phyloP scores from a whole-genome alignment of 352 stramenopile genomes.

The Phytophthora megakarya region DNA sequence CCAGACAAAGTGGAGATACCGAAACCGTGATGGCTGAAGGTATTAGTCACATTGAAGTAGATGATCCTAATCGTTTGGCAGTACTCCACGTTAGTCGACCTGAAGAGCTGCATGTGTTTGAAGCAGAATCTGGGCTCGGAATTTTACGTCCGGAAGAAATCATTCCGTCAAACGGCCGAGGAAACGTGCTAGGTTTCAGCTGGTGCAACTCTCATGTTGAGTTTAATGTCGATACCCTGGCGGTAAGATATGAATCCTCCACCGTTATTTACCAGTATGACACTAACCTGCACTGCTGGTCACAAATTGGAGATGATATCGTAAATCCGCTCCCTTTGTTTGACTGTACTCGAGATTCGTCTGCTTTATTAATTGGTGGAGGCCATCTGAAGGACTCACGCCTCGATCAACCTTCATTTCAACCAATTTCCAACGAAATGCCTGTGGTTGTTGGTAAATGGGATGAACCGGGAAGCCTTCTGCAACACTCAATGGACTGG shows the following conservation, averaged over 20 bases:
- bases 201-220: conserved; percentile 85
- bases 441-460: conserved; percentile 79
- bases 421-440: conserved; percentile 70
- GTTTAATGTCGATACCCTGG: conserved; percentile 83
- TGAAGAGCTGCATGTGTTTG: conserved; percentile 68
- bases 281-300: conserved; percentile 58
- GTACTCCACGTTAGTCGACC: conserved; percentile 58
- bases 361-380: conserved; percentile 73
- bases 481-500: conserved; percentile 81
- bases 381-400: conserved; percentile 40
- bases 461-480: conserved; percentile 72
- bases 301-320: conserved; percentile 68
- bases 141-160: conserved; percentile 76
- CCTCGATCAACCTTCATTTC: conserved; percentile 8
- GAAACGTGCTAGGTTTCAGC: conserved; percentile 68
- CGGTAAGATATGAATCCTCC: conserved; percentile 67
- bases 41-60: conserved; percentile 80
- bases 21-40: conserved; percentile 13
- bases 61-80: conserved; percentile 83
- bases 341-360: conserved; percentile 84
- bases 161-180: conserved; percentile 59
- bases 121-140: conserved; percentile 80
- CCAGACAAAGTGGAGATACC: conserved; percentile 8
- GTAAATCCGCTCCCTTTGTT: conserved; percentile 61
- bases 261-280: conserved; percentile 87